These are phyloP conservation scores for Podosphaera aphanis DNA, from an alignment of 2,329 filamentous ascomycete genomes.

Conservation along the genomic window DNA sequence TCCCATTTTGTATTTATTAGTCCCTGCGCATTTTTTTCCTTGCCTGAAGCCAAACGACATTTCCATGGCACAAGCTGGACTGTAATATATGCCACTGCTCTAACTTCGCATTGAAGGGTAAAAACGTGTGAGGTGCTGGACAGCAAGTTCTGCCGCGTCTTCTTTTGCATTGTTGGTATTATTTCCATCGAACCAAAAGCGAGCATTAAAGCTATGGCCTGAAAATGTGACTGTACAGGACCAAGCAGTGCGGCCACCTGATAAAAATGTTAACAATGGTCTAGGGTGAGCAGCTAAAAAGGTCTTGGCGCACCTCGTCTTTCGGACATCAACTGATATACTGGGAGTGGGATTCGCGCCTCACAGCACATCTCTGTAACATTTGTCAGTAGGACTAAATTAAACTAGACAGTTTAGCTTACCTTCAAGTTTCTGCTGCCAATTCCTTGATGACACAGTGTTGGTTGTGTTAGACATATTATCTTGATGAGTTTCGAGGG, in stretches of 20 bases:
- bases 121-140: conserved; percentile 33
- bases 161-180: conserved; percentile 73
- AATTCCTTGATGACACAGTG: conserved; percentile 11
- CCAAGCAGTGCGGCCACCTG: conserved; percentile 80
- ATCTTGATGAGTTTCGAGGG: conserved; percentile 4
- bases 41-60: no score
- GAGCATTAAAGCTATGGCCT: conserved; percentile 40
- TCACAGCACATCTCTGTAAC: conserved; percentile 32
- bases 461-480: conserved; percentile 15
- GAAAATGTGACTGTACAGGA: conserved; percentile 56
- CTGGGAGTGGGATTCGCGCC: conserved; percentile 27
- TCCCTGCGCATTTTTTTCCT: no score
- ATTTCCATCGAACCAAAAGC: conserved; percentile 80
- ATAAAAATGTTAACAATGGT: background rate
- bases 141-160: conserved; percentile 68
- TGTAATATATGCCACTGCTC: no score
- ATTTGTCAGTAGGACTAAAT: conserved; percentile 7
- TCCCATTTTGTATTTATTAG: no score
- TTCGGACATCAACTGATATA: conserved; percentile 52
- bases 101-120: no score
- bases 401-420: conserved; percentile 8
- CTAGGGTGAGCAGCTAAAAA: conserved; percentile 12
- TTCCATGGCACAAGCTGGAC: no score
- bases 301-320: conserved; percentile 34
- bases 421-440: conserved; percentile 19